A percentile compares a stretch with the other conserved stretches of the same genome.
Conservation (phyloP, 768 basidiomycete genomes). For the Xerocomellus intermedius region DNA sequence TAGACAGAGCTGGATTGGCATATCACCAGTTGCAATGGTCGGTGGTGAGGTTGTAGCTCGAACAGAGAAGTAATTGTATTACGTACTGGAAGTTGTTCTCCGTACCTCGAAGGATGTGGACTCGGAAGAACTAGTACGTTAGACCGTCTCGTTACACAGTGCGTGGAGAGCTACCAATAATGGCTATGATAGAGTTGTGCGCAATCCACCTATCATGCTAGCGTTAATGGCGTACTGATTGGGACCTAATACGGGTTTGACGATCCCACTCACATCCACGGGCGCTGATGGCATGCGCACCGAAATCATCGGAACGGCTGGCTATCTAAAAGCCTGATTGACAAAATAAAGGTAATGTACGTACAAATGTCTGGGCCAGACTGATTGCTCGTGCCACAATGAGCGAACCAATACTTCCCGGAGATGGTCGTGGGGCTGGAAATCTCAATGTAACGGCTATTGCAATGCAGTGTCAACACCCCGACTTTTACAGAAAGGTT, state of each 20-base stretch:
- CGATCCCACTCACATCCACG: neutral
- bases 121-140: too few species aligned
- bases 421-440: neutral
- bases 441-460: neutral
- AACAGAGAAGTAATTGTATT: neutral
- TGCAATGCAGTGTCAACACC: neutral
- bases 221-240: neutral
- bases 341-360: neutral
- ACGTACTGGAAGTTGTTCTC: too few species aligned
- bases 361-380: too few species aligned
- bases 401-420: neutral
- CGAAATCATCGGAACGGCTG: neutral
- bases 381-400: neutral
- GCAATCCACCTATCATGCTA: neutral
- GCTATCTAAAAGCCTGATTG: neutral
- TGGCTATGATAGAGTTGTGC: too few species aligned
- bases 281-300: neutral
- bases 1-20: neutral
- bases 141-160: too few species aligned
- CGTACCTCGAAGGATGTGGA: too few species aligned
- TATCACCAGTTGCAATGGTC: conserved; percentile 28
- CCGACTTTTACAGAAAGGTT: neutral
- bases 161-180: too few species aligned
- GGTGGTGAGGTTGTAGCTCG: conserved; percentile 15
- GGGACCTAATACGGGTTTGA: neutral